Conservation (phyloP, 495 filamentous ascomycete species). For the Poronia punctata region DNA sequence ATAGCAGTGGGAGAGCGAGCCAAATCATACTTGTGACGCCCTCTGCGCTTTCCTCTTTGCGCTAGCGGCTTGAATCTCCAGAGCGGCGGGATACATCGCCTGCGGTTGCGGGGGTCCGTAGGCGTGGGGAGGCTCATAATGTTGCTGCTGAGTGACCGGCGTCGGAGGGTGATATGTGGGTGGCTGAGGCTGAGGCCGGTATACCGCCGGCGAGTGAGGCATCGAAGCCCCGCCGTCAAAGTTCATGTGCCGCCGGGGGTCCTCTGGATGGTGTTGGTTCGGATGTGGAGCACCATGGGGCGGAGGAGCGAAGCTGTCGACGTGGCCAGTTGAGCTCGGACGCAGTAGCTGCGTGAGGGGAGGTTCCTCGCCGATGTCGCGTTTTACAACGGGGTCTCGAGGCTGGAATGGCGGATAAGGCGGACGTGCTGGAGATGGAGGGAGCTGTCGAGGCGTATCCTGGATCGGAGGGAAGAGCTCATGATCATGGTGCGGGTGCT, state of each 20-base stretch:
- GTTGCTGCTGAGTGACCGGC: constrained; percentile 31
- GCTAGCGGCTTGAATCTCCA: constrained; percentile 38
- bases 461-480: constrained; percentile 44
- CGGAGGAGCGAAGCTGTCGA: constrained; percentile 30
- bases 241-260: constrained; percentile 40
- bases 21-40: constrained; percentile 40
- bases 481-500: constrained; percentile 42
- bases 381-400: constrained; percentile 42
- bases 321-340: constrained; percentile 36
- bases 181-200: constrained; percentile 28
- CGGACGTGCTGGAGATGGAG: constrained; percentile 40
- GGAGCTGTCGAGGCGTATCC: constrained; percentile 39
- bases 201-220: constrained; percentile 33
- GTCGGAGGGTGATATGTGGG: constrained; percentile 38
- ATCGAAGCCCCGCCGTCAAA: constrained; percentile 35
- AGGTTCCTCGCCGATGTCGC: constrained; percentile 41
- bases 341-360: constrained; percentile 37
- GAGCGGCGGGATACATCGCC: constrained; percentile 28
- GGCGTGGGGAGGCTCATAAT: constrained; percentile 35
- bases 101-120: constrained; percentile 27
- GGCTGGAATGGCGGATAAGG: constrained; percentile 31
- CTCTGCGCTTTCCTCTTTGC: constrained; percentile 45
- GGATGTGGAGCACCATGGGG: constrained; percentile 28
- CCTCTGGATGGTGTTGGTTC: constrained; percentile 25
- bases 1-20: neutral